Percentiles rank a stretch among this genome's conserved stretches.
These are phyloP conservation scores for Ramaria sp. DNA, from an alignment of 768 basidiomycete genomes.

Conservation along the genomic window DNA sequence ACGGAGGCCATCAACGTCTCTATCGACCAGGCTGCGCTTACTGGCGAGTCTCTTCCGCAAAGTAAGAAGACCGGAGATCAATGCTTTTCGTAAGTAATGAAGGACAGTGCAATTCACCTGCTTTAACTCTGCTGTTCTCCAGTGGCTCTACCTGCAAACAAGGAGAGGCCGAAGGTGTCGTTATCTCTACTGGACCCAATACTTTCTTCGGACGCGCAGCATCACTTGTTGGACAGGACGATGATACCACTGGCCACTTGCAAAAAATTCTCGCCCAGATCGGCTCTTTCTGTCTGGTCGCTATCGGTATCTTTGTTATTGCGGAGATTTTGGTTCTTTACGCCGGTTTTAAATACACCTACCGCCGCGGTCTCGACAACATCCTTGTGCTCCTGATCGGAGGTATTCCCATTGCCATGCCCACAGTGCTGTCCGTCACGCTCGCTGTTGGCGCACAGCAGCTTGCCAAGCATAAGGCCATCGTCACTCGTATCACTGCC, in stretches of 20 bases:
- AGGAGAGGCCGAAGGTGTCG: slow-evolving; percentile 97
- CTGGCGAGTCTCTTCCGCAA: slow-evolving; percentile 92
- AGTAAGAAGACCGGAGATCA: slow-evolving; percentile 91
- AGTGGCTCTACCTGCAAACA: slow-evolving; percentile 98
- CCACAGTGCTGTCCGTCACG: slow-evolving; percentile 94
- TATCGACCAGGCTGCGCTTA: slow-evolving; percentile 96
- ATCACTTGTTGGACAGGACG: slow-evolving; percentile 93
- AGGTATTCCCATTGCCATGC: slow-evolving; percentile 99
- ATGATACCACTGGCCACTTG: slow-evolving; percentile 96
- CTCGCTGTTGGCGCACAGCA: slow-evolving; percentile 98
- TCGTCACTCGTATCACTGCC: slow-evolving; percentile 98
- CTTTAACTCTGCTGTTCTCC: slow-evolving; percentile 9
- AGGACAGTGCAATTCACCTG: background rate
- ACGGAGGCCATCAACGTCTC: slow-evolving; percentile 95
- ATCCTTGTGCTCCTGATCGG: slow-evolving; percentile 98
- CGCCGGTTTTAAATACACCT: slow-evolving; percentile 80
- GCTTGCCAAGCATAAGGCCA: slow-evolving; percentile 98
- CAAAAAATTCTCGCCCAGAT: slow-evolving; percentile 98
- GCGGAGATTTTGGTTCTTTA: slow-evolving; percentile 93
- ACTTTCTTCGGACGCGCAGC: slow-evolving; percentile 99
- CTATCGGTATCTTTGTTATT: slow-evolving; percentile 91
- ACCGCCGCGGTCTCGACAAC: slow-evolving; percentile 93
- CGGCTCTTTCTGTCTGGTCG: slow-evolving; percentile 93
- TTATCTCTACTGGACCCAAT: slow-evolving; percentile 96
- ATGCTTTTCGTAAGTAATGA: slow-evolving; percentile 81